Evolutionary conservation across 2,329 filamentous ascomycete species (phyloP), one percentile per base, ranked within the genome.

Genomic region (Verticillium longisporum): DNA sequence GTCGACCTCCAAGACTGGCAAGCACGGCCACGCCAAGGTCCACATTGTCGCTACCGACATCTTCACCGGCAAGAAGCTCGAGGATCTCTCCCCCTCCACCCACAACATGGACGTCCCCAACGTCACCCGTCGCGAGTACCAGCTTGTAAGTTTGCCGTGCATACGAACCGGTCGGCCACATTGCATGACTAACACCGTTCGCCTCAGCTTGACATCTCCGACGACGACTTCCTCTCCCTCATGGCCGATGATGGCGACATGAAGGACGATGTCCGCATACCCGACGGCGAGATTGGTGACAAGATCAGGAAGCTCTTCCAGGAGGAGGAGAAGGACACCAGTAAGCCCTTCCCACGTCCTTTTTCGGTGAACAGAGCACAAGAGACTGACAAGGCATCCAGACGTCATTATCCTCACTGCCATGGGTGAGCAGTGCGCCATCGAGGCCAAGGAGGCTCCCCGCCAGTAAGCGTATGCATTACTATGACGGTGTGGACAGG

Each of bases 11-110:
- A 99, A 99, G 93, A 99, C 95, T 71, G 95, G 95, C 83, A 99
- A 99, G 92, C 95, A 99, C 90, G 95, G 95, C 80, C 96, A 99
- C 91, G 95, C 95, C 83, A 99, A 99, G 89, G 95, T 99, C 79
- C 94, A 99, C 83, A 84, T 99, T 73, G 90, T 97, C 75, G 95
- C 92, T 77, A 88, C 96, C 78, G 95, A 99, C 80, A 98, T 99
- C 85, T 99, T 99, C 89, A 99, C 93, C 69, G 86, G 86, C 87
- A 99, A 97, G 91, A 99, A 99, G 89, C 87, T 97, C 70, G 95
- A 99, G 85, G 96, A 99, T 84, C 88, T 99, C 66, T 97, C 89
- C 80, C 95, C 95, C 71, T 99, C 95, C 77, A 99, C 95, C 85
- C 87, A 90, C 85, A 90, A 96, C 87, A 96, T 96, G 91, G 92